Percentiles rank a stretch among this genome's conserved stretches.
Conservation (phyloP, 208 protist species). For the Leishmania arabica region DNA sequence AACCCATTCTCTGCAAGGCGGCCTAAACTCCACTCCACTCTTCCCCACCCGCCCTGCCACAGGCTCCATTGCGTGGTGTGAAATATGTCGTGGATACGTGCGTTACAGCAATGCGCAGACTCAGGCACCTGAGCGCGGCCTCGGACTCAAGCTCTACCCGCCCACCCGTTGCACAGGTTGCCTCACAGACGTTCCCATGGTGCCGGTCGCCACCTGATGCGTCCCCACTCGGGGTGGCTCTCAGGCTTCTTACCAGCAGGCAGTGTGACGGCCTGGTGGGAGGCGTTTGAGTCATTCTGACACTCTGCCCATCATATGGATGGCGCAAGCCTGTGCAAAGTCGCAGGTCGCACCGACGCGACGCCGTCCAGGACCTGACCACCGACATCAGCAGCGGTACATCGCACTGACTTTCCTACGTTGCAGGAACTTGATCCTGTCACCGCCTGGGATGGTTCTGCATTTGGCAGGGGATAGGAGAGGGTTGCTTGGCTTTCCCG, state of each 20-base stretch:
- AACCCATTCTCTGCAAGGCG: too few species aligned
- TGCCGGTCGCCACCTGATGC: too few species aligned
- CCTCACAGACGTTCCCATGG: background rate
- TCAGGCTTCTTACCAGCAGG: too few species aligned
- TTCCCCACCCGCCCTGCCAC: background rate
- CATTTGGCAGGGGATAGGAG: background rate
- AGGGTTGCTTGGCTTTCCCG: background rate
- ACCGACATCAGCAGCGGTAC: background rate
- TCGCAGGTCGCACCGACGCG: background rate
- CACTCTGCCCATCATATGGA: background rate
- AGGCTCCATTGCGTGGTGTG: background rate
- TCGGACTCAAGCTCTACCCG: background rate
- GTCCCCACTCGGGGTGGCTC: background rate
- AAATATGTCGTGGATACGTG: background rate
- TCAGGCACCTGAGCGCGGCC: background rate
- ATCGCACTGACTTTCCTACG: background rate
- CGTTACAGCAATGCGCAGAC: background rate
- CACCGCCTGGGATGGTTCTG: background rate
- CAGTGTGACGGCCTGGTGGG: background rate
- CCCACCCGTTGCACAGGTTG: background rate
- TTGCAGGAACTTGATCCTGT: too few species aligned
- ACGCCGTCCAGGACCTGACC: background rate
- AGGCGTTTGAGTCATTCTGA: background rate
- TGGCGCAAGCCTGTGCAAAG: background rate
- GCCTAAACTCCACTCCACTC: too few species aligned